Evolutionary conservation across 1,284 basidiomycete species (phyloP).

Genomic region (Irpex sp.): DNA sequence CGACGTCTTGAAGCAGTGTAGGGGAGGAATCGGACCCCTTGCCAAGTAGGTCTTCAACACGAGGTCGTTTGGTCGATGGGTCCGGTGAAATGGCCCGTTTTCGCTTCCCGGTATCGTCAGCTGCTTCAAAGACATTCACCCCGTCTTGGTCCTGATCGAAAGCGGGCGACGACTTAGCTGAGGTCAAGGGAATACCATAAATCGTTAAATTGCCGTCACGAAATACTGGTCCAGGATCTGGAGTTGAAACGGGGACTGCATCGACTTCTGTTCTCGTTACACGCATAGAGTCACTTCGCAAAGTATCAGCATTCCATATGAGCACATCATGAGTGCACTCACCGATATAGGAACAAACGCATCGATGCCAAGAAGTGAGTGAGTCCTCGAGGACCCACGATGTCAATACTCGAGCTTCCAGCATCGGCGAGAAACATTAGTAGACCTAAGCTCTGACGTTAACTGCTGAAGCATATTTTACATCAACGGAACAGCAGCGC

Average conservation of each 20-base stretch:
- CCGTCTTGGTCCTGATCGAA: not conserved
- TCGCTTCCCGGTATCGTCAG: constrained; percentile 20
- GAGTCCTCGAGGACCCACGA: constrained; percentile 74
- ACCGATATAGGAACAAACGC: constrained; percentile 64
- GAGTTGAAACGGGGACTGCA: constrained; percentile 15
- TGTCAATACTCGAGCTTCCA: constrained; percentile 49
- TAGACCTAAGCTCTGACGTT: constrained; percentile 44
- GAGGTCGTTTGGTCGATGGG: constrained; percentile 35
- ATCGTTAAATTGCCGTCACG: constrained; percentile 63
- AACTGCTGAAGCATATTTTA: not conserved
- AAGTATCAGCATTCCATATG: not conserved
- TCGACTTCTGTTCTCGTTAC: constrained; percentile 46
- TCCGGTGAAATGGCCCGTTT: constrained; percentile 24
- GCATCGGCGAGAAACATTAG: constrained; percentile 83
- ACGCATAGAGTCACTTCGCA: constrained; percentile 43
- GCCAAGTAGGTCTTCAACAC: constrained; percentile 1
- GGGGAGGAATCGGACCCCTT: constrained; percentile 33
- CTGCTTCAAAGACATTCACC: not conserved
- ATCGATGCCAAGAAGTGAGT: constrained; percentile 71
- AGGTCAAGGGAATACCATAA: constrained; percentile 51
- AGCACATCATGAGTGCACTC: constrained; percentile 16
- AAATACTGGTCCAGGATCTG: constrained; percentile 41
- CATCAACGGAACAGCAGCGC: constrained; percentile 17
- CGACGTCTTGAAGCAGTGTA: constrained; percentile 30
- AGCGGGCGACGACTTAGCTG: constrained; percentile 17